phyloP scores from a whole-genome alignment of 345 rosid species.

The Arabis hirsuta region DNA sequence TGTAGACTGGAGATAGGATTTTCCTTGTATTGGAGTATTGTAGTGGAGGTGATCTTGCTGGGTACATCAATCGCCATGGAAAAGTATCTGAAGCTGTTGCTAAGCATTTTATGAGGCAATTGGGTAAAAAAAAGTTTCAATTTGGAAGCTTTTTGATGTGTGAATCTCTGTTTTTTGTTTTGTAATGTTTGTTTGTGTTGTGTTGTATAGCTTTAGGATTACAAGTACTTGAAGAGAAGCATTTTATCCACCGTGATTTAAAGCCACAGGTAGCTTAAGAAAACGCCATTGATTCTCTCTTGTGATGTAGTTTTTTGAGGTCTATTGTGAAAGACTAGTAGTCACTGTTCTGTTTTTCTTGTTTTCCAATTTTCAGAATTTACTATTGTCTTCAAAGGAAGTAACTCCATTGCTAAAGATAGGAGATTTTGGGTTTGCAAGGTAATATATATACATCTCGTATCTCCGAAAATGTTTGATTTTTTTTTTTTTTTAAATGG shows the following conservation, averaged over 20 bases:
- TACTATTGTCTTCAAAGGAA: conserved; percentile 64
- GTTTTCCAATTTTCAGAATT: conserved; percentile 53
- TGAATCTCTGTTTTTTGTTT: conserved; percentile 3
- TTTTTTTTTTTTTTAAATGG: conserved; percentile 1
- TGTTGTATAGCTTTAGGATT: conserved; percentile 73
- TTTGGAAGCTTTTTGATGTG: not conserved
- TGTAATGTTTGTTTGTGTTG: conserved; percentile 13
- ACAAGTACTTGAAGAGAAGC: conserved; percentile 82
- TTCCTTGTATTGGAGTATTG: conserved; percentile 82
- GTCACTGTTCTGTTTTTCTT: conserved; percentile 22
- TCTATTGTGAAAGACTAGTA: not conserved
- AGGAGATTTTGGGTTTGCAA: conserved; percentile 93
- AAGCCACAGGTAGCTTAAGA: conserved; percentile 67
- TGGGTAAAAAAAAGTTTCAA: conserved; percentile 50
- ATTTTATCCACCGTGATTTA: conserved; percentile 81
- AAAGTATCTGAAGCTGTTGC: conserved; percentile 71
- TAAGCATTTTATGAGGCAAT: conserved; percentile 76
- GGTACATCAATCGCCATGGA: conserved; percentile 63
- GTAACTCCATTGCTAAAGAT: conserved; percentile 66
- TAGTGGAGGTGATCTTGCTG: conserved; percentile 85
- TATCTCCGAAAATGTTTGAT: conserved; percentile 2
- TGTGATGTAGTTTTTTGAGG: conserved; percentile 1
- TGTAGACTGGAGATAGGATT: conserved; percentile 66
- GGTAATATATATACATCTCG: conserved; percentile 46
- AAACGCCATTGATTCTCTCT: not conserved